A percentile compares a stretch with the other conserved stretches of the same genome.
These are phyloP conservation scores for Omphalea diandra DNA, from an alignment of 441 rosid species.

Conservation along the genomic window DNA sequence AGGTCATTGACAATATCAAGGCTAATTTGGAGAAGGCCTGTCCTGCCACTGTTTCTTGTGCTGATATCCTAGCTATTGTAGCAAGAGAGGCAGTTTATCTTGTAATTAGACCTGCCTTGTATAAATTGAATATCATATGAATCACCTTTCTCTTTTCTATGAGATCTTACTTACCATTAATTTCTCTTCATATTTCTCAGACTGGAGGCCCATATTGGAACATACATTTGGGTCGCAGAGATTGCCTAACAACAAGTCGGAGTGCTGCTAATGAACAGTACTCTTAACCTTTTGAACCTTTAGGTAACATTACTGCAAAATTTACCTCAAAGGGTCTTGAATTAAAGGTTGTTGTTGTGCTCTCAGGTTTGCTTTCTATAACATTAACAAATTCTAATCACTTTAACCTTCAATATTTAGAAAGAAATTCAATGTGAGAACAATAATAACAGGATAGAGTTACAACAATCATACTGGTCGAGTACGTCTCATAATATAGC, in stretches of 20 bases:
- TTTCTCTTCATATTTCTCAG: slow-evolving; percentile 22
- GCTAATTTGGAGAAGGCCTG: slow-evolving; percentile 56
- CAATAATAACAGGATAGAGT: no score
- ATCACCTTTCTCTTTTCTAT: background rate
- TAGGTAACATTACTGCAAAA: slow-evolving; percentile 55
- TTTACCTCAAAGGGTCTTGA: slow-evolving; percentile 61
- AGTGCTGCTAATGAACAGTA: slow-evolving; percentile 51
- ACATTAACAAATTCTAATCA: background rate
- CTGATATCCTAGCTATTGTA: slow-evolving; percentile 60
- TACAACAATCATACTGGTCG: no score
- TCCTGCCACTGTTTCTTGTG: slow-evolving; percentile 59
- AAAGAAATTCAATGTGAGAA: no score
- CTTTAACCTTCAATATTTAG: background rate
- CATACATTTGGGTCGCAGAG: slow-evolving; percentile 61
- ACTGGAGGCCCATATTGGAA: slow-evolving; percentile 51
- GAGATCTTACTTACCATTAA: background rate
- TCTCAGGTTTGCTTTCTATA: slow-evolving; percentile 47
- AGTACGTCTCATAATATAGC: no score
- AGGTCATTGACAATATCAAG: slow-evolving; percentile 62
- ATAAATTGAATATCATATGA: background rate
- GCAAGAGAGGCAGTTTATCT: slow-evolving; percentile 60
- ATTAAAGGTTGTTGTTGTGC: slow-evolving; percentile 59
- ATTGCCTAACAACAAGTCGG: slow-evolving; percentile 44
- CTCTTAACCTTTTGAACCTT: slow-evolving; percentile 59
- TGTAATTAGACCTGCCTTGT: slow-evolving; percentile 29